Base-by-base conservation (phyloP, 2,329 filamentous ascomycete species). In the Fusarium chaquense region DNA sequence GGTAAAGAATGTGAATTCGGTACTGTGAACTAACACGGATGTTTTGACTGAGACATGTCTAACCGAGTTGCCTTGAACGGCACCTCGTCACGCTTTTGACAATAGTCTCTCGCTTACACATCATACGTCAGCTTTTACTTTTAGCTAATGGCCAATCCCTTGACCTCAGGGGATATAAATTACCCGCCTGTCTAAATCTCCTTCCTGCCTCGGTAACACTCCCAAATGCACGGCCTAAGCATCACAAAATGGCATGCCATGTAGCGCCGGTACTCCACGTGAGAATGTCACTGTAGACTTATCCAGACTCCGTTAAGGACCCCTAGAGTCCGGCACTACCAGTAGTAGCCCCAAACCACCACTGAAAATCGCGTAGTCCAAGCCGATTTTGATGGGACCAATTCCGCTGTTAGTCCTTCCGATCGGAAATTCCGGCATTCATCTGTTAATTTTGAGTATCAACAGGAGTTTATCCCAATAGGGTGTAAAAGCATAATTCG, bases 41-140 rank as follows among this genome's bases (percentile, higher is more conserved):
- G 32, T 52, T 28, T 28, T n/a, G 35, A 40, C 33, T 52, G 49
- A 52, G 36, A 52, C 49, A 52, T 40, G 13, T 24, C 15, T 46
- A 46, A 32, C 28, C 28, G 44, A 46, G 44, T 26, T 22, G 44
- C 28, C 28, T 8, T 20, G n/a, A 22, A 13, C 28, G 44, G 44
- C 6, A 32, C n/a, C 26, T 20, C 3, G n/a, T 15, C 44, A 10
- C 28, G 28, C 12, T 6, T 15, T 20, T 4, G 18, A 28, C 10
- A 13, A 22, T 11, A 40, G 8, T 30, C 5, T 16, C 24, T 26
- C 24, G 49, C 49, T 52, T 52, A 52, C 49, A 40, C 18, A 52
- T 52, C 33, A 52, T 30, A 35, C 13, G 35, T 52, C 35, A 52
- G 49, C 49, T 52, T 52, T 52, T 16, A 52, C 49, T 41, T 40